Base-by-base conservation (phyloP, 2,329 filamentous ascomycete species). In the Fusarium tjaetaba region DNA sequence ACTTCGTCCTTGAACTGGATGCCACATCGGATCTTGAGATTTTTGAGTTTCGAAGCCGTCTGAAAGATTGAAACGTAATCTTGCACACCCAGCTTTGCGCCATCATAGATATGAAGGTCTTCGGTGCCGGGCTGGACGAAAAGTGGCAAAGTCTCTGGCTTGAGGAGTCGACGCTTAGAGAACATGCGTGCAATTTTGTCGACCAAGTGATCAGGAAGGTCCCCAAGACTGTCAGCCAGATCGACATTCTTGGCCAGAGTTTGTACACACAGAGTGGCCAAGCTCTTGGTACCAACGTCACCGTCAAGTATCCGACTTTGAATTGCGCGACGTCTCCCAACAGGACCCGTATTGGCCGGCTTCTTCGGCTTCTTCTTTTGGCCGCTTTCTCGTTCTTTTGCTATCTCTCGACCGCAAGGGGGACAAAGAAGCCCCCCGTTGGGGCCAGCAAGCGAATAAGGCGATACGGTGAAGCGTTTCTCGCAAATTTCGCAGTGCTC, bases 381-480 rank as follows among this genome's bases (percentile, higher is more conserved):
- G 15, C 79, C 79, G 2, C 77, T 62, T n/a, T 79, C 84, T 26
- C 86, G 84, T 68, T 92, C 92, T 64, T 93, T 92, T 45, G 89
- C 88, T 57, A 93, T 82, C 70, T 94, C 89, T 77, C 93, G 95
- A 28, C 94, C 93, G 78, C 96, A 98, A 28, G 93, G 90, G 7
- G 88, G 87, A 80, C 96, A 98, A 4, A 98, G 86, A n/a, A 98
- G 85, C 22, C 94, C 94, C 8, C 95, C 95, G n/a, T 92, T 87
- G 1, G 94, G 93, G 1, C 93, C 94, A 34, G 91, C 89, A 73
- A 94, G 92, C 71, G 93, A 95, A 83, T 98, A 98, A 1, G 94
- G 89, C 0, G 96, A 98, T 49, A 98, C 95, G 0, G 94, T 97
- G 79, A 98, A 98, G 42, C 95, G 91, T 81, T 96, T 97, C 48